Percentiles rank a stretch among this genome's conserved stretches.
Conservation (phyloP, 2,329 filamentous ascomycete genomes). For the Fusarium ramigenum region DNA sequence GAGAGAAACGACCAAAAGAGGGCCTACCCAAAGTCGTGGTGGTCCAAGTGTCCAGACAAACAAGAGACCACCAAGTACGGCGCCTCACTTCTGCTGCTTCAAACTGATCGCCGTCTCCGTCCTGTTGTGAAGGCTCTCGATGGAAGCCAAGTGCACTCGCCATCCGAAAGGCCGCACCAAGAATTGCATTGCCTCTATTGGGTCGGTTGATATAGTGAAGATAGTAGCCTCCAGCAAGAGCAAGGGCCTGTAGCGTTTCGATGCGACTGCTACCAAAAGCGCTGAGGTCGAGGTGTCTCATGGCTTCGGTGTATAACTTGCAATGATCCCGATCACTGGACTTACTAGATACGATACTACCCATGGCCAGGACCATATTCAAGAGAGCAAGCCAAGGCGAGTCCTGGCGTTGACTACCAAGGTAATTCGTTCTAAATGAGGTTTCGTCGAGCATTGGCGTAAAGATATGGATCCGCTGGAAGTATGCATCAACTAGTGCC, state of each 20-base stretch:
- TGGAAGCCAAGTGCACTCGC: slow-evolving; percentile 4
- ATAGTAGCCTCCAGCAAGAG: not conserved
- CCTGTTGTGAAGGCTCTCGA: not conserved
- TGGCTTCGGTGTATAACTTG: slow-evolving; percentile 1
- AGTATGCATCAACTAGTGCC: not conserved
- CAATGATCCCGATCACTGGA: not conserved
- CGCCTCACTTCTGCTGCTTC: not conserved
- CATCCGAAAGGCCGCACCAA: slow-evolving; percentile 7
- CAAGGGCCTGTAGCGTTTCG: slow-evolving; percentile 2
- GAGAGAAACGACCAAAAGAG: slow-evolving; percentile 4
- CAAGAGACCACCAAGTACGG: slow-evolving; percentile 3
- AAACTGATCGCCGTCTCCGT: not conserved
- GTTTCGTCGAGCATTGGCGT: slow-evolving; percentile 1
- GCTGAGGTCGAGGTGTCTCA: not conserved
- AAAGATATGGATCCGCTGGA: slow-evolving; percentile 3
- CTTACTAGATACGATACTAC: not conserved
- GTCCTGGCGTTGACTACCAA: not conserved
- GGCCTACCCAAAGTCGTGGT: not conserved
- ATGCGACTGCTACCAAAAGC: slow-evolving; percentile 2
- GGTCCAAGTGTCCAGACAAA: not conserved
- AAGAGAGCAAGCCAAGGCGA: not conserved
- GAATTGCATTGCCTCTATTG: slow-evolving; percentile 7
- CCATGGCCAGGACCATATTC: slow-evolving; percentile 7
- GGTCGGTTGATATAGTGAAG: slow-evolving; percentile 11
- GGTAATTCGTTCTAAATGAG: not conserved